Evolutionary conservation across 139 green algal species (phyloP).

Genomic region (Closterium sp.): DNA sequence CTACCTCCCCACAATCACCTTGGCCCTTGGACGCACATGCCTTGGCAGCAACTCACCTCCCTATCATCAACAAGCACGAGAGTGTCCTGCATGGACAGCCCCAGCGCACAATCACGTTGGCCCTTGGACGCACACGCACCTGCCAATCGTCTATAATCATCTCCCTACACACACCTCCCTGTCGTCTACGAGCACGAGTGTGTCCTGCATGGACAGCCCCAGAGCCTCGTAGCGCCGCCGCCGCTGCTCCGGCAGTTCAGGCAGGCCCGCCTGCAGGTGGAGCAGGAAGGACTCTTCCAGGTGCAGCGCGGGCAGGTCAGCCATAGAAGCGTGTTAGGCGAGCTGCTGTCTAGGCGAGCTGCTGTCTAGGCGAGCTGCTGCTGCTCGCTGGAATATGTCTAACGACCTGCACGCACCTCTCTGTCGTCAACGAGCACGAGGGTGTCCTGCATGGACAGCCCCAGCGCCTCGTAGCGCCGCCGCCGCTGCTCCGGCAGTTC

Average conservation of each 20-base stretch:
- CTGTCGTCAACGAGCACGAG: conserved; percentile 82
- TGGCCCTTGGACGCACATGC: too few relatives aligned
- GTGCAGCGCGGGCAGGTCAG: conserved; percentile 80
- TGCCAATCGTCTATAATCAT: too few relatives aligned
- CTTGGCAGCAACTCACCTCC: too few relatives aligned
- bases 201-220: conserved; percentile 60
- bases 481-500: conserved; percentile 78
- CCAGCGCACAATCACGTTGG: too few relatives aligned
- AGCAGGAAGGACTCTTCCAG: conserved; percentile 26
- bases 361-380: too few relatives aligned
- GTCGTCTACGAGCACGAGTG: too few relatives aligned
- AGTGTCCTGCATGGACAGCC: conserved; percentile 72
- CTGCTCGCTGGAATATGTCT: too few relatives aligned
- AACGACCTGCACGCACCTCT: conserved; percentile 30
- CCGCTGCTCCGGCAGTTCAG: conserved; percentile 75
- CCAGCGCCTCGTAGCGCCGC: conserved; percentile 66
- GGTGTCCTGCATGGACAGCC: conserved; percentile 72
- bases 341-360: too few relatives aligned
- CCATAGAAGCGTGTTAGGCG: too few relatives aligned
- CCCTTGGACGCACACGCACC: too few relatives aligned
- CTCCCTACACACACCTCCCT: conserved; percentile 20
- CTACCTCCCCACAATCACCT: too few relatives aligned
- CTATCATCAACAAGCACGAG: conserved; percentile 82
- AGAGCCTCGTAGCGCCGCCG: conserved; percentile 68
- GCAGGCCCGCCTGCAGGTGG: conserved; percentile 62